Evolutionary conservation across 176 grass and related monocot species (phyloP), one percentile per base, ranked within the genome.

Genomic region (Themeda triandra): DNA sequence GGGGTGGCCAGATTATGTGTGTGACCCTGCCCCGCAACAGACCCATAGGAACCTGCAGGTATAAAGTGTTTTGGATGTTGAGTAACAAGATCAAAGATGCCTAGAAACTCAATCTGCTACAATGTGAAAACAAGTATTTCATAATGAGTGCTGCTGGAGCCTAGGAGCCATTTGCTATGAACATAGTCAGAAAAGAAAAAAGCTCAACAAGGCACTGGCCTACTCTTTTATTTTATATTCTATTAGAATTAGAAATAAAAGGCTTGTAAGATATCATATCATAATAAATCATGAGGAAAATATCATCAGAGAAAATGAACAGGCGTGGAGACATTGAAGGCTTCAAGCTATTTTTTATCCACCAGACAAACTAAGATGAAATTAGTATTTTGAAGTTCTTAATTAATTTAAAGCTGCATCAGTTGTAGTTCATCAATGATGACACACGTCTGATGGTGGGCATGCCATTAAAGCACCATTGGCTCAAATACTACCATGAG

Each of bases 11-110:
- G 70, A 98, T 35, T 59, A 85, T 46, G 53, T 92, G 89, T 13
- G 91, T 93, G 71, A 92, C 75, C 87, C 69, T 90, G 30, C 92
- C 89, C 33, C 62, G 71, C 80, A 90, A 79, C 84, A 98, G 49
- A 82, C 91, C 92, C 41, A 95, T 65, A 79, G 92, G 91, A 90
- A 95, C 77, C 89, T 98, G 82, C 76, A 79, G 29, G 29, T 41
- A 46, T 63, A 23, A 58, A 88, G 37, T 80, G 41, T 29, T 84
- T 17, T 44, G 74, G 2, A 73, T 36, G 13, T 39, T 75, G 56
- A 71, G 64, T 46, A 28, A 10, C 64, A 65, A 77, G 6, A 44
- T 2, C 41, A 44, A 10, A 44, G 0, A 82, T 39, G 44, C 10
- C 12, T 1, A 58, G 21, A 84, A 56, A 73, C 1, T 56, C 33